Conservation (phyloP, 805 yeast genomes). For the Candida peoriensis region DNA sequence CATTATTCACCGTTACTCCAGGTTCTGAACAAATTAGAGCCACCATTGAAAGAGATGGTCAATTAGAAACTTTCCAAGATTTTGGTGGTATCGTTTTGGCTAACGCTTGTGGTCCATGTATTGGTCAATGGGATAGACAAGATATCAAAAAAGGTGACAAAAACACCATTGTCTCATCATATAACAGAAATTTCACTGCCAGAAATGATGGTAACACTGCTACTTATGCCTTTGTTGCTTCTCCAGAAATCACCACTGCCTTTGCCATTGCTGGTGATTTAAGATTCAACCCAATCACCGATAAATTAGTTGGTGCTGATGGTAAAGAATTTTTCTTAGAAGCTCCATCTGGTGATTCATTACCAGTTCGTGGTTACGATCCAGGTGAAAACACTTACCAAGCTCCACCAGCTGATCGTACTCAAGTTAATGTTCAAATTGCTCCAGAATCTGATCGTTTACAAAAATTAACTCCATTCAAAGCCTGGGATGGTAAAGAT, state of each 20-base stretch:
- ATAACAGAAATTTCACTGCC: slow-evolving; percentile 97
- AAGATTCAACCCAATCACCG: slow-evolving; percentile 93
- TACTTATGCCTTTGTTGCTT: slow-evolving; percentile 94
- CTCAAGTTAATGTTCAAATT: slow-evolving; percentile 66
- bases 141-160: slow-evolving; percentile 90
- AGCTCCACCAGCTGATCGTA: slow-evolving; percentile 91
- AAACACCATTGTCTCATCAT: slow-evolving; percentile 94
- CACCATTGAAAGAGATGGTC: slow-evolving; percentile 95
- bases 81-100: slow-evolving; percentile 94
- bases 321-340: slow-evolving; percentile 87
- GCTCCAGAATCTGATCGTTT: slow-evolving; percentile 93
- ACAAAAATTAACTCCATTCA: slow-evolving; percentile 90
- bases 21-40: slow-evolving; percentile 99
- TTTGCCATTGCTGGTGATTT: slow-evolving; percentile 95
- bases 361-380: slow-evolving; percentile 87
- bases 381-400: slow-evolving; percentile 93
- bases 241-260: slow-evolving; percentile 95
- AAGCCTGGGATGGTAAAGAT: slow-evolving; percentile 96
- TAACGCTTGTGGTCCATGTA: slow-evolving; percentile 99
- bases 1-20: slow-evolving; percentile 91
- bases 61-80: slow-evolving; percentile 79
- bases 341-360: slow-evolving; percentile 87
- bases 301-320: slow-evolving; percentile 77
- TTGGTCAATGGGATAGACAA: slow-evolving; percentile 98
- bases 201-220: slow-evolving; percentile 98